Base-by-base conservation (phyloP, 345 rosid species). In the Boechera retrofracta region DNA sequence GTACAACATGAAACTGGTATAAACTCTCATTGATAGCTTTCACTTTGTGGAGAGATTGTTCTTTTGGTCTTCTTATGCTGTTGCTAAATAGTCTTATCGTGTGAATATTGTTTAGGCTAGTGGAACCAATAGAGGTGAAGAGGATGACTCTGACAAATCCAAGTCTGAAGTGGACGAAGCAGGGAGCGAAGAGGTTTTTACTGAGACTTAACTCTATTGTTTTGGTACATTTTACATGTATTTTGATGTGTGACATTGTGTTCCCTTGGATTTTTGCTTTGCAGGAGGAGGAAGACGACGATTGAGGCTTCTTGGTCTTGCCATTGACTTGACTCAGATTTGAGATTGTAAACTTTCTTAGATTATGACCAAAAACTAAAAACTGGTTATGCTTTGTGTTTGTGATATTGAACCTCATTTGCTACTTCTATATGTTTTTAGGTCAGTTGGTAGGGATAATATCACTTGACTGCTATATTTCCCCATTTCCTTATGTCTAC, bases 151-250 rank as follows among this genome's bases (percentile, higher is more conserved):
- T 76, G 93, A 88, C 51, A 88, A 89, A 84, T 88, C 95, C 5
- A 90, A 88, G 76, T 92, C 97, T 51, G 91, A 90, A 76, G 94
- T 92, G 35, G 81, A 90, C 5, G 92, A 85, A 4, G 88, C 83
- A 7, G 89, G 75, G 45, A 86, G 87, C 18, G 90, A 71, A 13
- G 91, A 85, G 89, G 97, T 89, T 60, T 62, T 57, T 7, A 33
- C 29, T 36, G 4, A 33, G 51, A 76, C 62, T 61, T 33, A 33
- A 18, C 60, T 63, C 54, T 21, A 10, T 44, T 11, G 47, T 49
- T 38, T 7, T 52, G 33, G 0, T 32, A 11, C 3, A 7, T 32
- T 5, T 51, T 42, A 42, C 42, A 16, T 74, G 47, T 4, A 6
- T 36, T 38, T 10, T 18, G 31, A 38, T 61, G 6, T 47, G 10